Base-by-base conservation (phyloP, 2,329 filamentous ascomycete genomes). In the Colletotrichum trifolii region DNA sequence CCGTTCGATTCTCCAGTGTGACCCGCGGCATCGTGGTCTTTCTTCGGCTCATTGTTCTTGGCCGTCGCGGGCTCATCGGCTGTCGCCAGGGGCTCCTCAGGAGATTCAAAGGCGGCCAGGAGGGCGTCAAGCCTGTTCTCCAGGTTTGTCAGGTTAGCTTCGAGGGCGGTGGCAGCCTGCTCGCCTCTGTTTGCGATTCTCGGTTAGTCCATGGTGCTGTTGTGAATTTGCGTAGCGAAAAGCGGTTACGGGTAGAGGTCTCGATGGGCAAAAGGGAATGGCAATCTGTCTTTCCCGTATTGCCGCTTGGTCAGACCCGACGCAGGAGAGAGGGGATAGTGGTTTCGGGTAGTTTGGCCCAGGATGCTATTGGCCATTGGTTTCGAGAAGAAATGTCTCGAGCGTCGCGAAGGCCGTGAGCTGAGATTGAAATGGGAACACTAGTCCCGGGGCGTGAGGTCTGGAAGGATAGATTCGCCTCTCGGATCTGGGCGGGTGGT, bases 71-170 rank as follows among this genome's bases (percentile, higher is more conserved):
- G 12, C 10, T 15, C 34, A 25, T 54, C 39, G 12, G 8, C 13
- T 2, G 15, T 25, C 33, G 48, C 45, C n/a, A 13, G 33, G 36
- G 45, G 34, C 33, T 52, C 54, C 9, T 60, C 60, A 34, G 43
- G 17, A 13, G 69, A 71, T 60, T 83, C 84, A 53, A 86, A 75
- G 33, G 80, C 79, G 13, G 81, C 82, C 25, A 88, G 77, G 25
- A 88, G 76, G 64, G 79, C 80, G 66, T 87, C 85, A n/a, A 88
- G 79, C 71, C 82, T 86, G 70, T 76, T 78, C 73, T 88, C 85
- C 17, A 88, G 78, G 39, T 71, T 81, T 8, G 79, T 77, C 54
- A 88, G 78, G 68, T 83, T 84, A 2, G 80, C 76, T 71, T 88
- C 86, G 15, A 88, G 80, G 36, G 79, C 79, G 10, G 81, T 72